Conservation (phyloP, 495 filamentous ascomycete genomes). For the Melanomma pulvis-pyrius region DNA sequence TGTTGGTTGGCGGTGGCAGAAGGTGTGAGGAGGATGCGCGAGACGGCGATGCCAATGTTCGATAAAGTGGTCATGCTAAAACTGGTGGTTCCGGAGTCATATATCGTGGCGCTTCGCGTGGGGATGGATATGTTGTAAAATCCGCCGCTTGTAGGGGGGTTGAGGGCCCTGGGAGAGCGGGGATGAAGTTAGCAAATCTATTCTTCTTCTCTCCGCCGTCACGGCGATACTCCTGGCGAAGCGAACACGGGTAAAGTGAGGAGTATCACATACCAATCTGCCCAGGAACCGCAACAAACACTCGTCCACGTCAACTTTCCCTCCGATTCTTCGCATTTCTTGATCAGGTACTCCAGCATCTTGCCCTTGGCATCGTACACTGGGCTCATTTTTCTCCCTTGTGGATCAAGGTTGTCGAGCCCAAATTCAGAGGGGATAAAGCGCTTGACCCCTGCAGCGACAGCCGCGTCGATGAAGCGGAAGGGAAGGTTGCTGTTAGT, state of each 20-base stretch:
- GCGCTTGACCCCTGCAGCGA: conserved; percentile 44
- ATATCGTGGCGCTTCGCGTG: conserved; percentile 50
- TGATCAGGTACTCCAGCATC: conserved; percentile 51
- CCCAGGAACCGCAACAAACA: conserved; percentile 52
- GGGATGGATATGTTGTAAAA: conserved; percentile 50
- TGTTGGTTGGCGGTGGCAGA: conserved; percentile 51
- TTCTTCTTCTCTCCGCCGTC: background rate
- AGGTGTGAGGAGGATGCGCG: conserved; percentile 45
- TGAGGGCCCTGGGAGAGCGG: conserved; percentile 13
- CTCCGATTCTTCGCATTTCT: conserved; percentile 40
- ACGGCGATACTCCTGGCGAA: background rate
- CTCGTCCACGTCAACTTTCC: conserved; percentile 53
- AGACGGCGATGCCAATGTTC: conserved; percentile 49
- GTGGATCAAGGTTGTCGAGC: conserved; percentile 43
- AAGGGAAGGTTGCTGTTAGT: conserved; percentile 32
- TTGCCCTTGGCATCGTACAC: conserved; percentile 43
- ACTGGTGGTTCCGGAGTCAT: conserved; percentile 48
- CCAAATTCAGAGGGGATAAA: conserved; percentile 49
- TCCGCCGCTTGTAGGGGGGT: conserved; percentile 14
- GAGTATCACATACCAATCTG: conserved; percentile 48
- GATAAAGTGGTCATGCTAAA: conserved; percentile 49
- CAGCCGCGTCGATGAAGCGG: conserved; percentile 43
- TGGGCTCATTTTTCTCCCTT: conserved; percentile 20
- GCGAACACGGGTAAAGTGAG: background rate
- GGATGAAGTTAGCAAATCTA: background rate